Evolutionary conservation across 768 basidiomycete species (phyloP), one percentile per base, ranked within the genome.

Genomic region (Mycena maculata): DNA sequence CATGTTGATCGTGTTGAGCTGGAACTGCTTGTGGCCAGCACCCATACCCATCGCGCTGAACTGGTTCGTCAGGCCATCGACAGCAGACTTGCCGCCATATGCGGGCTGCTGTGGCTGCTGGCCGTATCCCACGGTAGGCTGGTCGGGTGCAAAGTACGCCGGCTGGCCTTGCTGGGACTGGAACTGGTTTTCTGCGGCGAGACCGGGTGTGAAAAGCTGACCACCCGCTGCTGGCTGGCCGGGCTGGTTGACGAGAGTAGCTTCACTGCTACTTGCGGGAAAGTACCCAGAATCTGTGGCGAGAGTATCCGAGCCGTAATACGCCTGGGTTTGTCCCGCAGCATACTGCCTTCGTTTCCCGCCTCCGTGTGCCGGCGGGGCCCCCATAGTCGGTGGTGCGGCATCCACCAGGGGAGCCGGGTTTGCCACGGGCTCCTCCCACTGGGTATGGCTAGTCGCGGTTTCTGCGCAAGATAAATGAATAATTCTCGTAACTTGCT

Each of bases 311-410:
- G 79, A 76, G 13, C 80, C 75, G 38, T 94, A 94, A 77, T 96
- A 96, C 3, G 87, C 94, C 74, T 95, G 94, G 1, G 95, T 95
- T 79, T 98, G 96, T 13, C 94, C 96, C 4, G 94, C 90, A 53
- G 96, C 96, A 77, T 98, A 98, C 78, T 97, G 95, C 48, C 96
- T 90, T 71, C 94, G 91, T 80, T 94, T 92, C 58, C 82, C 60
- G 30, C 80, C 65, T 38, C 56, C 76, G 42, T 85, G 77, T 18
- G 83, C 80, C 27, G 87, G 83, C 31, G 87, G 83, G 23, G 81
- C 78, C 4, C 85, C 81, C 16, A 81, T 23, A 3, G 49, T 13
- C 80, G 22, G 81, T 74, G 6, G 84, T n/a, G n/a, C n/a, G 78
- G 48, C 86, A 82, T 28, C 78, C 71, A 31, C 72, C 70, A 59